Percentiles rank a stretch among this genome's conserved stretches.
Conservation (phyloP, 805 yeast genomes). For the Cyberlindnera mycetangii region DNA sequence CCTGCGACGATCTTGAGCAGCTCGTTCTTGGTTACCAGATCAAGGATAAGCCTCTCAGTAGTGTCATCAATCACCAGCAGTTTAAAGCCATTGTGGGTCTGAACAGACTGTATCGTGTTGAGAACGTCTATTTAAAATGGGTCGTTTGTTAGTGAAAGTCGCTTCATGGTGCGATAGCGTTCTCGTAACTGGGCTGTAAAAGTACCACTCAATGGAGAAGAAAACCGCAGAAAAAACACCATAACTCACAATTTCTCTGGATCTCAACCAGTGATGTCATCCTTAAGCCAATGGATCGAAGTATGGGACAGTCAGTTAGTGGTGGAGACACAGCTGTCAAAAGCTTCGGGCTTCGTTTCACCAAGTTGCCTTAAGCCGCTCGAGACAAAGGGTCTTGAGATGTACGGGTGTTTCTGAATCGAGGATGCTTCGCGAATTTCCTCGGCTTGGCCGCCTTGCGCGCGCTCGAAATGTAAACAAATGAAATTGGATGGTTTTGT, state of each 20-base stretch:
- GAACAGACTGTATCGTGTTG: constrained; percentile 36
- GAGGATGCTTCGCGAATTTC: not conserved
- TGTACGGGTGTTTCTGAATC: constrained; percentile 1
- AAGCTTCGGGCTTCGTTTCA: not conserved
- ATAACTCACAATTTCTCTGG: constrained; percentile 33
- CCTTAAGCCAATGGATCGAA: not conserved
- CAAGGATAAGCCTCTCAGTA: constrained; percentile 46
- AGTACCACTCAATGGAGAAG: not conserved
- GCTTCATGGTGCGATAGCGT: not conserved
- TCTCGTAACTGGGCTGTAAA: not conserved
- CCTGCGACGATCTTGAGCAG: constrained; percentile 45
- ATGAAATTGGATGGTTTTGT: no score
- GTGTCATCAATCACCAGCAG: constrained; percentile 56
- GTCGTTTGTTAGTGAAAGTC: constrained; percentile 4
- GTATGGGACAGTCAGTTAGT: no score
- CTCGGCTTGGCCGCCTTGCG: no score
- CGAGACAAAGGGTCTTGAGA: not conserved
- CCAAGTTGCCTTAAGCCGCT: no score
- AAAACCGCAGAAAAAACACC: not conserved
- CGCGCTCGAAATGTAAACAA: no score
- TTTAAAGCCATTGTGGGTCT: constrained; percentile 44
- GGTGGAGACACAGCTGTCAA: no score
- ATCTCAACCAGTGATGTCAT: constrained; percentile 39
- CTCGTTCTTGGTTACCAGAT: constrained; percentile 46
- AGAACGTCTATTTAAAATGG: constrained; percentile 30